Evolutionary conservation across 495 filamentous ascomycete species (phyloP).

Genomic region (Aspergillus panamensis): DNA sequence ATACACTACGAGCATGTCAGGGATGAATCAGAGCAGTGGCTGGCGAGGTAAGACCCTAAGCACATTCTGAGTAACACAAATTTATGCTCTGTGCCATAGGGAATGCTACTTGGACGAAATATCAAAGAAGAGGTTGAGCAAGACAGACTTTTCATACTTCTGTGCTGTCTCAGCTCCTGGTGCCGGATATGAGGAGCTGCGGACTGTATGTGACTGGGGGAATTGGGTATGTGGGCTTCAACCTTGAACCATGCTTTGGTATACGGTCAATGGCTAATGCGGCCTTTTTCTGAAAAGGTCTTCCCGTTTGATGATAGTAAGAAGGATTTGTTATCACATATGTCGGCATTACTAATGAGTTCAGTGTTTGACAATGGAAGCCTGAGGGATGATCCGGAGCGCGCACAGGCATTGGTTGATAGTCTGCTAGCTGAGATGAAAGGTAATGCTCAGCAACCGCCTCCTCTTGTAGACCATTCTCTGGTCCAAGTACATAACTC

Average conservation of each 20-base stretch:
- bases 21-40: slow-evolving; percentile 22
- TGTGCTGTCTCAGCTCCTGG: slow-evolving; percentile 24
- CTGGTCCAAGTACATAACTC: slow-evolving; percentile 20
- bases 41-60: slow-evolving; percentile 13
- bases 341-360: background rate
- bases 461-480: slow-evolving; percentile 3
- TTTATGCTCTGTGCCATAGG: slow-evolving; percentile 7
- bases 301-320: slow-evolving; percentile 30
- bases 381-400: slow-evolving; percentile 22
- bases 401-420: slow-evolving; percentile 22
- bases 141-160: slow-evolving; percentile 20
- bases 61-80: background rate
- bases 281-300: slow-evolving; percentile 13
- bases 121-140: slow-evolving; percentile 4
- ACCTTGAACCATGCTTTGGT: background rate
- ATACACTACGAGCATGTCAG: slow-evolving; percentile 27
- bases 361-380: slow-evolving; percentile 33
- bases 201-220: slow-evolving; percentile 31
- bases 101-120: slow-evolving; percentile 15
- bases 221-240: slow-evolving; percentile 29
- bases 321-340: background rate
- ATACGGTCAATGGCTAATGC: background rate
- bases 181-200: slow-evolving; percentile 21
- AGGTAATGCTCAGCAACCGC: background rate
- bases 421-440: slow-evolving; percentile 25